Evolutionary conservation across 106 monocot genomes (phyloP).

Genomic region (Cymbidium sinense): DNA sequence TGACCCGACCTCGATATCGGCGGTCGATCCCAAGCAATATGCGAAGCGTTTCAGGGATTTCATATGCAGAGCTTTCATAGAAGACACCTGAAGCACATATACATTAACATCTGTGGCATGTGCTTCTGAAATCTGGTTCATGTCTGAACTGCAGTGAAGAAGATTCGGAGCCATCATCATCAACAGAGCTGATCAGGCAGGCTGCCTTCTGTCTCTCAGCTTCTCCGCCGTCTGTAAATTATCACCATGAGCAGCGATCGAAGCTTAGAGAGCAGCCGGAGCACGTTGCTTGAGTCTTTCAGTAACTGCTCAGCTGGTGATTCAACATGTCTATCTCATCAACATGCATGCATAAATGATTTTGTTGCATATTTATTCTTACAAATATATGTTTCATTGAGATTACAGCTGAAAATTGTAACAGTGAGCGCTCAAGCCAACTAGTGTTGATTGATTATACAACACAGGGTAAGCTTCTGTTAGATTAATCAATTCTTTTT

Average conservation of each 20-base stretch:
- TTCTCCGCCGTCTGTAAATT: neutral
- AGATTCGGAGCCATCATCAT: neutral
- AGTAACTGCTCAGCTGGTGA: conserved; percentile 1
- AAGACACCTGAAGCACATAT: conserved; percentile 30
- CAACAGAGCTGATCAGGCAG: neutral
- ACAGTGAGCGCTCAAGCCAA: neutral
- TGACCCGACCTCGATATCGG: conserved; percentile 85
- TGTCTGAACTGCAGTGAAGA: neutral
- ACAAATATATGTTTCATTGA: conserved; percentile 3
- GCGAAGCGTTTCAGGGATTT: conserved; percentile 81
- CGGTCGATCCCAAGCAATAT: conserved; percentile 83
- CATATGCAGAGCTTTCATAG: conserved; percentile 63
- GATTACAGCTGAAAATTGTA: neutral
- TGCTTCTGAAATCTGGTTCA: neutral
- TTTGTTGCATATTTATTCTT: neutral
- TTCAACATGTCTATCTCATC: conserved; percentile 1
- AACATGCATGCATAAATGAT: neutral
- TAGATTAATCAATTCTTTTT: conserved; percentile 5
- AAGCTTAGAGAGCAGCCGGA: neutral
- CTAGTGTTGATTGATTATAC: neutral
- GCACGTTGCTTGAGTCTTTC: neutral
- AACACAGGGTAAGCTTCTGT: neutral
- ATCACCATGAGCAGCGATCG: neutral
- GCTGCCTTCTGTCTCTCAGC: too few species aligned
- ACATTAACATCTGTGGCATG: neutral